These are phyloP conservation scores for Ustulina deusta DNA, from an alignment of 2,329 filamentous ascomycete species.

Conservation along the genomic window DNA sequence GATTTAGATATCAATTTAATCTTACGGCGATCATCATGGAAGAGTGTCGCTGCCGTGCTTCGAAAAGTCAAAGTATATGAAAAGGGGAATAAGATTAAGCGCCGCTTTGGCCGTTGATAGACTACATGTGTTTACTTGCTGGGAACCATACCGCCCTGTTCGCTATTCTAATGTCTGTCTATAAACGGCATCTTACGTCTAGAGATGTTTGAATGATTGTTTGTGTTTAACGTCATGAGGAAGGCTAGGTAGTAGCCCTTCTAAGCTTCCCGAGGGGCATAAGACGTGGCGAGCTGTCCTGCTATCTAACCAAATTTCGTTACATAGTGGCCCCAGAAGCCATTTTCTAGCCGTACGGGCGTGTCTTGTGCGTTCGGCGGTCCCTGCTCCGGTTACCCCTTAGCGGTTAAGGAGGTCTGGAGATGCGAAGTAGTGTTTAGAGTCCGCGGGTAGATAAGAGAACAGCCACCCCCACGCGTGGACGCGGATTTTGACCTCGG, in stretches of 20 bases:
- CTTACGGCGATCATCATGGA: background rate
- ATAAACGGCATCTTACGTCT: background rate
- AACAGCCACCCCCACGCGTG: background rate
- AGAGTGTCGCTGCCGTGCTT: background rate
- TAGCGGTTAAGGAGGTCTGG: too few species aligned
- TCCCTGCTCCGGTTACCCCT: too few species aligned
- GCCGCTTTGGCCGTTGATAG: background rate
- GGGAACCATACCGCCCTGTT: background rate
- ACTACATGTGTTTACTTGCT: background rate
- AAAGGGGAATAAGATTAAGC: background rate
- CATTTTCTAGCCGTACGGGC: too few species aligned
- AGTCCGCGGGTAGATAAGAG: too few species aligned
- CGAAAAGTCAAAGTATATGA: background rate
- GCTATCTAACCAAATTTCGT: too few species aligned
- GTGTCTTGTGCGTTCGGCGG: too few species aligned
- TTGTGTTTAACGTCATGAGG: too few species aligned
- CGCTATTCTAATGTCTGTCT: background rate
- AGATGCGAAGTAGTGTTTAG: background rate
- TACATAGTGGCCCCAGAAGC: too few species aligned
- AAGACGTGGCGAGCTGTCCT: too few species aligned
- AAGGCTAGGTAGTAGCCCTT: too few species aligned
- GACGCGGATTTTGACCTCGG: background rate
- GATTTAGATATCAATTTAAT: background rate
- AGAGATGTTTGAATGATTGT: too few species aligned
- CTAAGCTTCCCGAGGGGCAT: too few species aligned